A percentile compares a stretch with the other conserved stretches of the same genome.
phyloP scores from a whole-genome alignment of 768 basidiomycete species.

The Amanita subjunquillea region DNA sequence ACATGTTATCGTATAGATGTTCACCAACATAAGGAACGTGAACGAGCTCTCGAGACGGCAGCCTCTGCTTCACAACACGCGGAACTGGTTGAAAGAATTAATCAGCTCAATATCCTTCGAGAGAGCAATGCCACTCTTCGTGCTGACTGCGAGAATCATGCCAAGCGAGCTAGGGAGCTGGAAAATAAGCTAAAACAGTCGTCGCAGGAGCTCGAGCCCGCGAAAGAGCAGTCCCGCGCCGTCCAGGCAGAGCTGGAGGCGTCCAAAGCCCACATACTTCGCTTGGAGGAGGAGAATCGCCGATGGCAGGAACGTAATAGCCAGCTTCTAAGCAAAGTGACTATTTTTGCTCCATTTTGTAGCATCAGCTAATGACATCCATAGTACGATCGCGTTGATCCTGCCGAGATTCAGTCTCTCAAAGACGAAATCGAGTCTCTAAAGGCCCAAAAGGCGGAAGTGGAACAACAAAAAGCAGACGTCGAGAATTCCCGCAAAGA shows the following conservation, averaged over 20 bases:
- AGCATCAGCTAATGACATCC: neutral
- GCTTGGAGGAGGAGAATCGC: slow-evolving; percentile 66
- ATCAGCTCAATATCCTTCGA: slow-evolving; percentile 75
- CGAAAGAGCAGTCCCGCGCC: slow-evolving; percentile 57
- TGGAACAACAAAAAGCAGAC: slow-evolving; percentile 16
- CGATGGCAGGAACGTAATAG: slow-evolving; percentile 80
- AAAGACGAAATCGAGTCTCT: slow-evolving; percentile 60
- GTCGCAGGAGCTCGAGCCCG: slow-evolving; percentile 58
- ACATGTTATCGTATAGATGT: neutral
- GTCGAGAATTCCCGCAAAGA: slow-evolving; percentile 17
- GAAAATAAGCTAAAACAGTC: slow-evolving; percentile 51
- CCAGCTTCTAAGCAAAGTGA: slow-evolving; percentile 73
- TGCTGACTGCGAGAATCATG: slow-evolving; percentile 61
- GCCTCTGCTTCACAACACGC: slow-evolving; percentile 72
- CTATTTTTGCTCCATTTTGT: neutral
- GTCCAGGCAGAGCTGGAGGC: slow-evolving; percentile 70
- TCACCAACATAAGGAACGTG: slow-evolving; percentile 52
- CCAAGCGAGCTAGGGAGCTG: slow-evolving; percentile 58
- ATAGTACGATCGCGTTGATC: slow-evolving; percentile 84
- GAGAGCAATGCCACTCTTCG: slow-evolving; percentile 86
- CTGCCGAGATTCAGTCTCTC: slow-evolving; percentile 70
- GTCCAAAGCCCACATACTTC: slow-evolving; percentile 51
- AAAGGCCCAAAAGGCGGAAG: slow-evolving; percentile 28
- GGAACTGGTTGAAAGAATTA: slow-evolving; percentile 78
- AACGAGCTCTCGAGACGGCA: slow-evolving; percentile 60